Evolutionary conservation across 352 stramenopile species (phyloP).

Genomic region (Phytophthora colocasiae): DNA sequence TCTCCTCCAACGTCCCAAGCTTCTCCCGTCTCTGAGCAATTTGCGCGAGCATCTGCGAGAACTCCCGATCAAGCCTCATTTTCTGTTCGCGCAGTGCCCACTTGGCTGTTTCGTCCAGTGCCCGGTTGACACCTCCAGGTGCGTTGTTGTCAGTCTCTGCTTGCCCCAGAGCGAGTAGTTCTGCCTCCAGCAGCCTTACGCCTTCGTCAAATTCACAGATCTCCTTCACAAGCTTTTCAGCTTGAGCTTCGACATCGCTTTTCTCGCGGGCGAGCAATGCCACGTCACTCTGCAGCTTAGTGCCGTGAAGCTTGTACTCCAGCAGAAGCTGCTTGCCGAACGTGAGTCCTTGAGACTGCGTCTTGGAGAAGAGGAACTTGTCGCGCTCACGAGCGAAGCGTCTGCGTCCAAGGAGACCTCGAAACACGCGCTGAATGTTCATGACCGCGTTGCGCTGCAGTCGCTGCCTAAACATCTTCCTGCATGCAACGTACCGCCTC

Average conservation of each 20-base stretch:
- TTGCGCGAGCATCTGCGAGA: constrained; percentile 94
- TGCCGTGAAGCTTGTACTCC: constrained; percentile 96
- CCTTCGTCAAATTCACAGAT: constrained; percentile 95
- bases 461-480: constrained; percentile 57
- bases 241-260: constrained; percentile 84
- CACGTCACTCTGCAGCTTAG: constrained; percentile 94
- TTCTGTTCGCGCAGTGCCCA: constrained; percentile 93
- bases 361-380: constrained; percentile 95
- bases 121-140: constrained; percentile 29
- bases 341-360: constrained; percentile 94
- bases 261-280: constrained; percentile 92
- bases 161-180: constrained; percentile 93
- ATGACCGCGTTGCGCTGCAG: constrained; percentile 65
- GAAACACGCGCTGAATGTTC: constrained; percentile 90
- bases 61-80: constrained; percentile 94
- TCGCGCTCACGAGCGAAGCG: constrained; percentile 89
- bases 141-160: constrained; percentile 89
- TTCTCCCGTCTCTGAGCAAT: constrained; percentile 93
- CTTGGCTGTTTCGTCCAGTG: constrained; percentile 87
- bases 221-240: constrained; percentile 91
- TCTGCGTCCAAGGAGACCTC: constrained; percentile 85
- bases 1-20: constrained; percentile 87
- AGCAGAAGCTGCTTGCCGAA: constrained; percentile 96
- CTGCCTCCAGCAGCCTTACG: constrained; percentile 89
- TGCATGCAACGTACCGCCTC: constrained; percentile 65